phyloP scores from a whole-genome alignment of 371 early-diverging fungal species.

The Encephalitozoon cuniculi region DNA sequence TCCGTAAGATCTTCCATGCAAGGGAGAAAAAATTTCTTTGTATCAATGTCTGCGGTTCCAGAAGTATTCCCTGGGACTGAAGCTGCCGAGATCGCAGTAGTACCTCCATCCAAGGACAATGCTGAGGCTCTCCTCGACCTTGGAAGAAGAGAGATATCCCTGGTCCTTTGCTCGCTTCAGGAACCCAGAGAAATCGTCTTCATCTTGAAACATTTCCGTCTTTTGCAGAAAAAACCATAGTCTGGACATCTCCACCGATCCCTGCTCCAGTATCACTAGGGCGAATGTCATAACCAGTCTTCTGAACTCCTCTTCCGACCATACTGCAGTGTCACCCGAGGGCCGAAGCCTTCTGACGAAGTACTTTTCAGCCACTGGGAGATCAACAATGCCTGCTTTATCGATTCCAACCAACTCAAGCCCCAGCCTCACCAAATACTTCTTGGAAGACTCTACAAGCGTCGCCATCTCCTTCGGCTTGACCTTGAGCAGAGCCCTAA shows the following conservation, averaged over 20 bases:
- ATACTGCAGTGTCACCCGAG: not conserved
- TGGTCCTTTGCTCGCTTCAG: not conserved
- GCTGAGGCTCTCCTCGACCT: not conserved
- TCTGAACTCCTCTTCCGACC: not conserved
- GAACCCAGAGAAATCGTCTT: not conserved
- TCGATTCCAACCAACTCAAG: slow-evolving; percentile 21
- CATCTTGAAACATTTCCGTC: not conserved
- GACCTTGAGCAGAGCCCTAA: not conserved
- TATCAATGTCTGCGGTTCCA: not conserved
- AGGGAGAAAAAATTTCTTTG: slow-evolving; percentile 13
- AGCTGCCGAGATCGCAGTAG: not conserved
- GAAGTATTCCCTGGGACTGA: not conserved
- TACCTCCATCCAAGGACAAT: not conserved
- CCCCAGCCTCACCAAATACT: not conserved
- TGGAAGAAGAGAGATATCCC: not conserved
- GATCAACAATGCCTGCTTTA: not conserved
- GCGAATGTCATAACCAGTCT: not conserved
- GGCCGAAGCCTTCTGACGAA: not conserved
- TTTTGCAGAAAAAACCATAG: not conserved
- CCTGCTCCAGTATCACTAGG: not conserved
- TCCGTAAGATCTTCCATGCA: slow-evolving; percentile 28
- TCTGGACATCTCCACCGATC: not conserved
- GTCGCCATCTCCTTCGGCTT: not conserved
- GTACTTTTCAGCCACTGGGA: not conserved
- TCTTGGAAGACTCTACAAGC: not conserved